These are phyloP conservation scores for Candida manassasensis DNA, from an alignment of 805 yeast species.

Conservation along the genomic window DNA sequence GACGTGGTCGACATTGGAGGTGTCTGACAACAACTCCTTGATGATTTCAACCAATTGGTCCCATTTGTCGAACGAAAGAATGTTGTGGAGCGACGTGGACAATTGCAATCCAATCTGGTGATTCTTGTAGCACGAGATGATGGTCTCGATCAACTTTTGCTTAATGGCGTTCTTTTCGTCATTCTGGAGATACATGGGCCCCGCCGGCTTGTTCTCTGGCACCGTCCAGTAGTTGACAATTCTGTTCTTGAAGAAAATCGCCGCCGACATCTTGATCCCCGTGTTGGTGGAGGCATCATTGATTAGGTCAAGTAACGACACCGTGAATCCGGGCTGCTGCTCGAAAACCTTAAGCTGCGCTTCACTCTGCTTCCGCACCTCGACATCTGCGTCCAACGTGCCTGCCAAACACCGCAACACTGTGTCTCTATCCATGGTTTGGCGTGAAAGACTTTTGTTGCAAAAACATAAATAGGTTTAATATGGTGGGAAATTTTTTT, in stretches of 20 bases:
- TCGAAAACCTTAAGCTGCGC: constrained; percentile 46
- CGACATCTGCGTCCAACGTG: constrained; percentile 49
- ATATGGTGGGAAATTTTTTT: too few relatives aligned
- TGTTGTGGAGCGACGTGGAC: constrained; percentile 51
- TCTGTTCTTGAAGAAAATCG: constrained; percentile 42
- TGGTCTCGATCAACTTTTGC: constrained; percentile 32
- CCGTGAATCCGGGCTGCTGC: constrained; percentile 54
- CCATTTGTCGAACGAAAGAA: constrained; percentile 47
- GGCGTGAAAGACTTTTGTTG: too few relatives aligned
- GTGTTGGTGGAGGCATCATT: constrained; percentile 35
- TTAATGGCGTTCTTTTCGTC: constrained; percentile 41
- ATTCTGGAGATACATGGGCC: constrained; percentile 20
- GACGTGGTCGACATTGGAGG: constrained; percentile 31
- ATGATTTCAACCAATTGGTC: constrained; percentile 30
- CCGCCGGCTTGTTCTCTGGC: constrained; percentile 25
- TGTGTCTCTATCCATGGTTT: constrained; percentile 49
- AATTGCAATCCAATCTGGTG: constrained; percentile 49
- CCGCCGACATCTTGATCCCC: constrained; percentile 40
- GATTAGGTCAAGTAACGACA: constrained; percentile 47
- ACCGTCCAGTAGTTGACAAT: constrained; percentile 33
- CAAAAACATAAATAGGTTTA: too few relatives aligned
- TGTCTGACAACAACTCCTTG: constrained; percentile 33
- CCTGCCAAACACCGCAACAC: constrained; percentile 48
- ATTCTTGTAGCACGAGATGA: constrained; percentile 37
- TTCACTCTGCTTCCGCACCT: constrained; percentile 50